Conservation (phyloP, 2,329 filamentous ascomycete species). For the Sclerotinia glacialis region DNA sequence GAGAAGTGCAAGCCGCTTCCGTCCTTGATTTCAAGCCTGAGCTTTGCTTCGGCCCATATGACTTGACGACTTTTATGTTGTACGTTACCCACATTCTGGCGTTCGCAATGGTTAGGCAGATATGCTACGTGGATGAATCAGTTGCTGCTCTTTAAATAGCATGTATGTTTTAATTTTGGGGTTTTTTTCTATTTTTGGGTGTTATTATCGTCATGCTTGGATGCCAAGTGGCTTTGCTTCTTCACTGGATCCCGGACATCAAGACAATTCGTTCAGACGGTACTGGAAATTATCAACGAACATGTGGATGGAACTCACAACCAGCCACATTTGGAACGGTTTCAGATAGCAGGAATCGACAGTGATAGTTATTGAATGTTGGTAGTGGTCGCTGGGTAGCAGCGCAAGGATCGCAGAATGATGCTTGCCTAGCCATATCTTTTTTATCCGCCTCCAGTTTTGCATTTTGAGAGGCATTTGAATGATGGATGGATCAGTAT, state of each 20-base stretch:
- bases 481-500: not conserved
- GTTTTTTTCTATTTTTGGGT: not conserved
- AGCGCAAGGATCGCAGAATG: not conserved
- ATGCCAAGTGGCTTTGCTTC: not conserved
- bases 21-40: slow-evolving; percentile 26
- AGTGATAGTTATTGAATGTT: not conserved
- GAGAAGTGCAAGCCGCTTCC: slow-evolving; percentile 45
- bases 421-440: not conserved
- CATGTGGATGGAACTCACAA: not conserved
- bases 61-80: slow-evolving; percentile 32
- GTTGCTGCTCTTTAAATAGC: not conserved
- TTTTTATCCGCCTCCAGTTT: not conserved
- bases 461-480: not conserved
- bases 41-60: slow-evolving; percentile 23
- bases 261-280: not conserved
- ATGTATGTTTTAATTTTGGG: not conserved
- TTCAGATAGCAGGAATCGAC: not conserved
- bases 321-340: not conserved
- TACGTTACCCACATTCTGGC: slow-evolving; percentile 18
- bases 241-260: not conserved
- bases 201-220: not conserved
- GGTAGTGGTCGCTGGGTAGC: not conserved
- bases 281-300: not conserved
- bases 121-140: not conserved
- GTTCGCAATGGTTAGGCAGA: not conserved